Conservation (phyloP, 352 stramenopile species). For the Phytopythium chamaehyphon region DNA sequence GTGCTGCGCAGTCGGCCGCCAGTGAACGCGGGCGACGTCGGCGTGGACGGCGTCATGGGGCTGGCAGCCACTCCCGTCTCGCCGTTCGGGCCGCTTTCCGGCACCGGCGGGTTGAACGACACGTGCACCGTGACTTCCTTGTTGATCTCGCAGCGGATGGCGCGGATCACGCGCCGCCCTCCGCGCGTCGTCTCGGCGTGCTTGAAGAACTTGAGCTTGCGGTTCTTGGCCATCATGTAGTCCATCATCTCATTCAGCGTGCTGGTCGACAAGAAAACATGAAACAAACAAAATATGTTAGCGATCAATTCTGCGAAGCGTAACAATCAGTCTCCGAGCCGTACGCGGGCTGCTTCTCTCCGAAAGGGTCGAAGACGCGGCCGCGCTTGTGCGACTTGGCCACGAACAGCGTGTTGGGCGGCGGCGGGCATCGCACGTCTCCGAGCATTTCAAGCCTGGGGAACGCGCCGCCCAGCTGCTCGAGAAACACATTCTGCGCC, state of each 20-base stretch:
- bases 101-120: slow-evolving; percentile 75
- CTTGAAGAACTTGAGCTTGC: slow-evolving; percentile 88
- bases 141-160: slow-evolving; percentile 84
- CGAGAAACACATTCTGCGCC: slow-evolving; percentile 76
- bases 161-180: slow-evolving; percentile 82
- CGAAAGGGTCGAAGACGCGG: slow-evolving; percentile 78
- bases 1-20: slow-evolving; percentile 64
- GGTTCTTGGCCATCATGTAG: slow-evolving; percentile 86
- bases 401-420: slow-evolving; percentile 65
- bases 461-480: slow-evolving; percentile 66
- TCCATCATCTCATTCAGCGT: slow-evolving; percentile 89
- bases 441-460: slow-evolving; percentile 80
- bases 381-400: slow-evolving; percentile 81
- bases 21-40: slow-evolving; percentile 73
- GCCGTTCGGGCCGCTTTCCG: slow-evolving; percentile 75
- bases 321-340: slow-evolving; percentile 7
- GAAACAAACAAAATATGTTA: too few relatives aligned
- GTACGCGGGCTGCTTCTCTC: slow-evolving; percentile 77
- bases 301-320: too few relatives aligned
- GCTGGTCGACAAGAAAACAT: too few relatives aligned
- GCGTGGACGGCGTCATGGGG: slow-evolving; percentile 84
- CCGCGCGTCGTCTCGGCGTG: slow-evolving; percentile 80
- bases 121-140: slow-evolving; percentile 84
- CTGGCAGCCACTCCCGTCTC: slow-evolving; percentile 77
- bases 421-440: slow-evolving; percentile 69